Percentiles rank a stretch among this genome's conserved stretches.
phyloP scores from a whole-genome alignment of 495 filamentous ascomycete species.

The Penicillium salamii region DNA sequence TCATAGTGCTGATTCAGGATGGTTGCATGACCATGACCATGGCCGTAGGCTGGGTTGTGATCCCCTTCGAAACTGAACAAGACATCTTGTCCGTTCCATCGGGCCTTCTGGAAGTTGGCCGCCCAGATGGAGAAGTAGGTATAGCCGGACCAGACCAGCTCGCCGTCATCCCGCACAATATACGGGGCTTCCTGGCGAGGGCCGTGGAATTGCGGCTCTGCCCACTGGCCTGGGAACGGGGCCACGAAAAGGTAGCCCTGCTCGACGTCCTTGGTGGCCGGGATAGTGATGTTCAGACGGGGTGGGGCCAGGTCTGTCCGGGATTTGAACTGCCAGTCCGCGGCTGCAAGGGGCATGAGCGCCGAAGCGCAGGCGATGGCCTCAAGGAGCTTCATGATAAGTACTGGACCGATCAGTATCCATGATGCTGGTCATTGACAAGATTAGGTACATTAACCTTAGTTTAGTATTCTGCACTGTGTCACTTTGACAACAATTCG shows the following conservation, averaged over 20 bases:
- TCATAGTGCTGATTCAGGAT: constrained; percentile 53
- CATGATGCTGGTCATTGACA: constrained; percentile 25
- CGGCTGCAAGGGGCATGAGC: constrained; percentile 29
- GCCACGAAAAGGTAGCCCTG: constrained; percentile 55
- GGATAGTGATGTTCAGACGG: constrained; percentile 55
- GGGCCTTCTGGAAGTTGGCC: constrained; percentile 43
- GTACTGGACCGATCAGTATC: constrained; percentile 39
- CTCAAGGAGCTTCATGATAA: constrained; percentile 35
- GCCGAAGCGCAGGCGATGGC: constrained; percentile 19
- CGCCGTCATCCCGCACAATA: constrained; percentile 53
- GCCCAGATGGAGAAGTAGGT: constrained; percentile 53
- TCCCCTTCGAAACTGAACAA: constrained; percentile 54
- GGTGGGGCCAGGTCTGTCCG: constrained; percentile 55
- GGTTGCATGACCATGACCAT: constrained; percentile 51
- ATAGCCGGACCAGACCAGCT: constrained; percentile 56
- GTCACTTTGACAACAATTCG: background rate
- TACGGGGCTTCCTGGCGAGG: constrained; percentile 54
- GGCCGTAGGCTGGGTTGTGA: constrained; percentile 52
- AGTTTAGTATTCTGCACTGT: constrained; percentile 40
- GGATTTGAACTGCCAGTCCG: constrained; percentile 57
- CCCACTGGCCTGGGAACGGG: constrained; percentile 46
- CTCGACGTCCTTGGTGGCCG: constrained; percentile 44
- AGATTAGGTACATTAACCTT: constrained; percentile 60
- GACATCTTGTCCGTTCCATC: constrained; percentile 51
- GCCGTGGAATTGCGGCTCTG: constrained; percentile 38